A percentile compares a stretch with the other conserved stretches of the same genome.
phyloP scores from a whole-genome alignment of 2,329 filamentous ascomycete genomes.

The Seiridium unicorne region DNA sequence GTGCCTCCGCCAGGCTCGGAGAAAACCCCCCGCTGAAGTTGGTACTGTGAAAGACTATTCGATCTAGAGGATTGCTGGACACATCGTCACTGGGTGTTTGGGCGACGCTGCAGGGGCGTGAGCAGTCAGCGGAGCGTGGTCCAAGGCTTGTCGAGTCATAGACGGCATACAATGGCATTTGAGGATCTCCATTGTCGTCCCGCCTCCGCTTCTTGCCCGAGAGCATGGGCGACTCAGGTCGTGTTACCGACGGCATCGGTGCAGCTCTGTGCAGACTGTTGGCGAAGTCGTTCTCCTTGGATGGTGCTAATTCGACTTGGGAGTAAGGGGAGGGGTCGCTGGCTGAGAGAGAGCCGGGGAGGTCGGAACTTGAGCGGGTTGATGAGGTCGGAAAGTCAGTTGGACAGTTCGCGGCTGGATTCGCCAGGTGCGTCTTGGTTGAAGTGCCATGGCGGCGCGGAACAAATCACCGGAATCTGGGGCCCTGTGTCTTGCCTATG shows the following conservation, averaged over 20 bases:
- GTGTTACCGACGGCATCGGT: constrained; percentile 35
- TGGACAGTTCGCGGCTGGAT: not conserved
- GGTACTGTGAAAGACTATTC: constrained; percentile 14
- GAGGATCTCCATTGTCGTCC: constrained; percentile 27
- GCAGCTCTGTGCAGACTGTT: not conserved
- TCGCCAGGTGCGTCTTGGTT: not conserved
- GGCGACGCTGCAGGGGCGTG: constrained; percentile 11
- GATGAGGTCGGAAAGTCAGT: not conserved
- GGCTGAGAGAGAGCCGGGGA: too few species aligned
- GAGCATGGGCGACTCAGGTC: constrained; percentile 25
- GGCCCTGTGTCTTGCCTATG: not conserved
- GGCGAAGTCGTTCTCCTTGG: not conserved
- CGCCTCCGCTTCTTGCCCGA: constrained; percentile 35
- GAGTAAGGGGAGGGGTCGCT: too few species aligned
- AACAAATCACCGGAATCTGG: not conserved
- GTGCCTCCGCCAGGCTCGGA: constrained; percentile 10
- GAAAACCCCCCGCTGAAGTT: not conserved
- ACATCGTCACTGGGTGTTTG: constrained; percentile 14
- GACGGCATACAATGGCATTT: constrained; percentile 24
- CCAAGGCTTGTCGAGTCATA: not conserved
- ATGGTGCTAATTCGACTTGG: not conserved
- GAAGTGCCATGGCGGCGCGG: constrained; percentile 2
- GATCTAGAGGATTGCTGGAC: constrained; percentile 21
- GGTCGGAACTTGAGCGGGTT: not conserved
- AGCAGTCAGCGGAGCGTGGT: constrained; percentile 15